phyloP scores from a whole-genome alignment of 1,284 basidiomycete genomes.

The Salmacisia buchloeana region DNA sequence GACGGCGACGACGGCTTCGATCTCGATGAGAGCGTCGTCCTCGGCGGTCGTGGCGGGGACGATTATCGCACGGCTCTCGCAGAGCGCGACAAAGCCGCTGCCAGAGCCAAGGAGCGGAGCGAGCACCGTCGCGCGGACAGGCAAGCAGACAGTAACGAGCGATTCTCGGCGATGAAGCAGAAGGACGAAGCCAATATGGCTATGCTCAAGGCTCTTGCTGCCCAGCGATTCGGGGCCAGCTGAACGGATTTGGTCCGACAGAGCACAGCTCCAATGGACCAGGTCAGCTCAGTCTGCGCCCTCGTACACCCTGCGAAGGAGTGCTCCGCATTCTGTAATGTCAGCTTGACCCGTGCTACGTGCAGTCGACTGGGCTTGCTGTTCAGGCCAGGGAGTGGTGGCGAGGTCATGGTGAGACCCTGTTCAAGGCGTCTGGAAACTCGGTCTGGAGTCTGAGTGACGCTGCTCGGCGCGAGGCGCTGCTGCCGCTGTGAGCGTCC shows the following conservation, averaged over 20 bases:
- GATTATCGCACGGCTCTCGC: constrained; percentile 8
- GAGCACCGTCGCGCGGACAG: constrained; percentile 15
- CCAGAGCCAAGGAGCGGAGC: constrained; percentile 7
- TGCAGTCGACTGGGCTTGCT: too few species aligned
- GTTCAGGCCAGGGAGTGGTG: too few species aligned
- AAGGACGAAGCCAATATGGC: constrained; percentile 32
- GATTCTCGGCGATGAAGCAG: constrained; percentile 18
- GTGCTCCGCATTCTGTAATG: too few species aligned
- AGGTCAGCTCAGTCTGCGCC: too few species aligned
- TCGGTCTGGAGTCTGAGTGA: too few species aligned
- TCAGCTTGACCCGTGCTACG: too few species aligned
- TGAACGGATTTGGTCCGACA: not conserved
- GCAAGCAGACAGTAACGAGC: constrained; percentile 16
- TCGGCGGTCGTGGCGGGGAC: constrained; percentile 13
- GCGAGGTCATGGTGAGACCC: too few species aligned
- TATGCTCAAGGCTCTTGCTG: constrained; percentile 27
- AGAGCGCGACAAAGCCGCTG: not conserved
- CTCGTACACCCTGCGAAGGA: too few species aligned
- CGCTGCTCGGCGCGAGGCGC: too few species aligned
- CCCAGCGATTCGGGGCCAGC: constrained; percentile 18
- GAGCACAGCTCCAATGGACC: not conserved
- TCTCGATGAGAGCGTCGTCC: constrained; percentile 22
- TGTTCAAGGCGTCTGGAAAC: too few species aligned
- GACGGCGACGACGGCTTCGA: constrained; percentile 30
- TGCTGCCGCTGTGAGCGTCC: too few species aligned